Evolutionary conservation across 169 alveolate species (phyloP), one percentile per base, ranked within the genome.

Genomic region (Neospora caninum): DNA sequence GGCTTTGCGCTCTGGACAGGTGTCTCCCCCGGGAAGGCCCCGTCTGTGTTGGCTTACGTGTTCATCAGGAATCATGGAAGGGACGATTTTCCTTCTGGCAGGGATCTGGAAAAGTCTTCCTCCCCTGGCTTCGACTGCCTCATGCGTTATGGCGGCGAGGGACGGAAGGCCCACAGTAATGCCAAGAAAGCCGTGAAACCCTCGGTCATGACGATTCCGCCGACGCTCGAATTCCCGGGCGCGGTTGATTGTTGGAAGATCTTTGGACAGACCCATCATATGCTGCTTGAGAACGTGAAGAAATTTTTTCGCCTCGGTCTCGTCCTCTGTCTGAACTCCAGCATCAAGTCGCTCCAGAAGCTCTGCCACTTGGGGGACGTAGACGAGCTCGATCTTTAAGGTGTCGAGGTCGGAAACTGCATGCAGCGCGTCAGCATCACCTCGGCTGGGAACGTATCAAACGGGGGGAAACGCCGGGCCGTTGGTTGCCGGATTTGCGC

Each of bases 1-100:
- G n/a, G n/a, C n/a, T n/a, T n/a, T n/a, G n/a, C n/a, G n/a, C n/a
- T n/a, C n/a, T n/a, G n/a, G n/a, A n/a, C n/a, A n/a, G n/a, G n/a
- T n/a, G n/a, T n/a, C n/a, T n/a, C n/a, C n/a, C n/a, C n/a, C n/a
- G n/a, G n/a, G n/a, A n/a, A n/a, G n/a, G n/a, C n/a, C n/a, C n/a
- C n/a, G 58, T 49, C 9, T 38, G 41, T 78, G 20, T n/a, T 36
- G 64, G 0, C 92, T n/a, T 64, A 92, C 94, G 69, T 92, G 92
- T 39, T 92, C 92, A 41, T 92, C 94, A 4, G 94, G 94, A 1
- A 92, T 43, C 94, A 92, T 92, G 0, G 94, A 92, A 22, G 94
- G 94, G 31, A 92, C 70, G 29, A 80, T 67, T 64, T 83, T 82
- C 54, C 94, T 53, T 69, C 83, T 80, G 34, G 94, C 94, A 0